Evolutionary conservation across 2,329 filamentous ascomycete species (phyloP).

Genomic region (Talaromyces sp.): DNA sequence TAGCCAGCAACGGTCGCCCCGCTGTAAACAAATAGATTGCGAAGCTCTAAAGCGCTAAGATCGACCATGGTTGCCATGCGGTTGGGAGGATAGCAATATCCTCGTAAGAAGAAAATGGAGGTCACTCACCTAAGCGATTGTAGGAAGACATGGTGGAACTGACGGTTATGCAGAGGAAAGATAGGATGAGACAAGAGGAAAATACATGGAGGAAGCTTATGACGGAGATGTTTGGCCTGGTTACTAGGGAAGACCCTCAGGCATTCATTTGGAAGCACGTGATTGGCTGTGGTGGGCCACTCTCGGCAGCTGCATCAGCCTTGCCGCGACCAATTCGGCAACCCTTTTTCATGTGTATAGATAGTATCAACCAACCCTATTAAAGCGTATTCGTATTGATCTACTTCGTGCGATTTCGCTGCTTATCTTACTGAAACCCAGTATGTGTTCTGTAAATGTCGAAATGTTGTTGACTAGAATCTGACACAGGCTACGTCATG

Average conservation of each 20-base stretch:
- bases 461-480: neutral
- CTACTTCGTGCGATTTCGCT: too few species aligned
- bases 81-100: neutral
- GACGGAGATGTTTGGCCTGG: neutral
- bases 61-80: neutral
- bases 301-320: neutral
- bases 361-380: too few species aligned
- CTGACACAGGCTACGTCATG: neutral
- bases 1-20: conserved; percentile 15
- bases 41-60: neutral
- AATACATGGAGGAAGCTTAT: neutral
- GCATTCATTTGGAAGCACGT: neutral
- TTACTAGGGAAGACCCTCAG: conserved; percentile 4
- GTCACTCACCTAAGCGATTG: conserved; percentile 19
- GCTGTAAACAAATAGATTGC: conserved; percentile 17
- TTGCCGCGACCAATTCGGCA: neutral
- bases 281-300: conserved; percentile 2
- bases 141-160: conserved; percentile 16
- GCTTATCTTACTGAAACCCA: too few species aligned
- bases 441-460: neutral
- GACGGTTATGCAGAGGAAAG: neutral
- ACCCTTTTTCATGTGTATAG: too few species aligned
- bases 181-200: neutral
- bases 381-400: too few species aligned
- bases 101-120: neutral